Evolutionary conservation across 306 rosid genomes (phyloP), one percentile per base, ranked within the genome.

Genomic region (Sesbania bispinosa): DNA sequence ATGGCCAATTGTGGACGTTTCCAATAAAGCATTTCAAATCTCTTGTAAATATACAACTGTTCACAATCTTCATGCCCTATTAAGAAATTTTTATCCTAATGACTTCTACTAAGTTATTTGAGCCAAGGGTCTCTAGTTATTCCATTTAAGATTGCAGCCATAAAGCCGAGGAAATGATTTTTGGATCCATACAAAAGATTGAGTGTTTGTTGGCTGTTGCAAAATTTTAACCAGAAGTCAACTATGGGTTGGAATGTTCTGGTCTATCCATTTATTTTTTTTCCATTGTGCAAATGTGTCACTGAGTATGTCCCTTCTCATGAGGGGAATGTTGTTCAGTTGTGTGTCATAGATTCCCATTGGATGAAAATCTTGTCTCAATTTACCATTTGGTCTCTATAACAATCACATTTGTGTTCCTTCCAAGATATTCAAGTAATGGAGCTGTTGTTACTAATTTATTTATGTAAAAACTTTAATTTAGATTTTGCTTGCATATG

Each of bases 401-500:
- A 39, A 35, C 50, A 32, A 38, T n/a, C 41, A 36, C 27, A 16
- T 61, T 43, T 38, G 2, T 52, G 5, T 77, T 62, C 51, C 48
- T 63, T 55, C 32, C 24, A 21, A 46, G n/a, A 72, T 71, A 23
- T 39, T 14, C 29, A 42, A 45, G 41, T 32, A 62, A 16, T 36
- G 32, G 41, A 62, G 20, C 47, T n/a, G 33, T 38, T 55, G 61
- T 62, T n/a, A 59, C 73, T 66, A 13, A 74, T n/a, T 9, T 55
- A 32, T 23, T 41, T 38, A 39, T 77, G 29, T 36, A 7, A 57
- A 74, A 20, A 10, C 0, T 27, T 47, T 36, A 70, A 24, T 80
- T 51, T 67, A 89, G 96, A 77, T 92, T 57, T 74, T 93, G 86
- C 89, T 90, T 59, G 85, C 86, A 41, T 88, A 85, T 76, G 38